Evolutionary conservation across 106 monocot species (phyloP).

Genomic region (Xerophyta viscosa): DNA sequence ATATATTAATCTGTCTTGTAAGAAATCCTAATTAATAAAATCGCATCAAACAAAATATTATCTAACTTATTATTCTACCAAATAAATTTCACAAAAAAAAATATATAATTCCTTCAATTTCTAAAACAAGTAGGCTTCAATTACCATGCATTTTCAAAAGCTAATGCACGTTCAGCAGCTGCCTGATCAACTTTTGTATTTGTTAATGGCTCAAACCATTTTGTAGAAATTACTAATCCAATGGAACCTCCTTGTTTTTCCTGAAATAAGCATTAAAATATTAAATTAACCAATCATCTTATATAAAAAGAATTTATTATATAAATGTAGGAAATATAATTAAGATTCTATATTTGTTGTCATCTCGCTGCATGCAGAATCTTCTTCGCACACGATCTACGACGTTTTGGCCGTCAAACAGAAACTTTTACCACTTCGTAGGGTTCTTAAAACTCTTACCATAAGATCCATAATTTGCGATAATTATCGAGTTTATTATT

Average conservation of each 20-base stretch:
- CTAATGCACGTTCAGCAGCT: constrained; percentile 22
- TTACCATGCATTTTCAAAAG: constrained; percentile 36
- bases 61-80: neutral
- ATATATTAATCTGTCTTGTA: too few relatives aligned
- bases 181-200: constrained; percentile 13
- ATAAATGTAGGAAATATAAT: neutral
- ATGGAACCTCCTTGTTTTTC: constrained; percentile 28
- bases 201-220: constrained; percentile 29
- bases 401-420: too few relatives aligned
- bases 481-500: neutral
- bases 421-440: too few relatives aligned
- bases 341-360: too few relatives aligned
- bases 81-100: neutral
- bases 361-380: too few relatives aligned
- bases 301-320: too few relatives aligned
- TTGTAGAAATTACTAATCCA: constrained; percentile 24
- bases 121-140: neutral
- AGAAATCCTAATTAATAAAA: too few relatives aligned
- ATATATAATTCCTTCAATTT: neutral
- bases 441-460: too few relatives aligned
- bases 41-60: neutral
- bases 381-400: too few relatives aligned
- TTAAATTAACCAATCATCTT: too few relatives aligned
- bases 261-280: neutral
- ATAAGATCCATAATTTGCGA: neutral